Conservation (phyloP, 176 grass and related monocot species). For the Saccharum officinarum region DNA sequence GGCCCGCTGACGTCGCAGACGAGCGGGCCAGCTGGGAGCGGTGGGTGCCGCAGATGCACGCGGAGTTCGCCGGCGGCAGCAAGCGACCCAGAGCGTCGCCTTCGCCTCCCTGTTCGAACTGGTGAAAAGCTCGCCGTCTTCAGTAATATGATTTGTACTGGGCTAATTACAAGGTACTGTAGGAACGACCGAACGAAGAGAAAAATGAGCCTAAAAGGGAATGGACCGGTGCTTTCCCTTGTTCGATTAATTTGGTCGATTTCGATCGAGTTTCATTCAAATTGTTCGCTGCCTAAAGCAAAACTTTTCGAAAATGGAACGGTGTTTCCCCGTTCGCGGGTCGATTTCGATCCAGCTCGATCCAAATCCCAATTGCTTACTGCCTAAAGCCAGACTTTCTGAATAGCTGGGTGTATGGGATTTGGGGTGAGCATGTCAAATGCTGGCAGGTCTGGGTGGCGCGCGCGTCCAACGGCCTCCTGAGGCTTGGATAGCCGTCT, state of each 20-base stretch:
- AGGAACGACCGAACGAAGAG: background rate
- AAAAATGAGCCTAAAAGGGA: background rate
- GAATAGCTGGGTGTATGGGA: background rate
- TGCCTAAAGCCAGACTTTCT: background rate
- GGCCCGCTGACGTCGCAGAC: conserved; percentile 20
- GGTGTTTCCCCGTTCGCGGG: background rate
- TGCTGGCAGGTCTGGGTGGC: too few relatives aligned
- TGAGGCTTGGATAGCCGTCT: too few relatives aligned
- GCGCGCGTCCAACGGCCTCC: too few relatives aligned
- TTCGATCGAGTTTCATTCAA: background rate
- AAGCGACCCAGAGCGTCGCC: conserved; percentile 40
- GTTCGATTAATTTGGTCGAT: background rate
- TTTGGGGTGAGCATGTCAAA: too few relatives aligned
- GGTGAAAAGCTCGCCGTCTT: conserved; percentile 16
- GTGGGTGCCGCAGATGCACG: conserved; percentile 65
- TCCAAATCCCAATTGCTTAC: background rate
- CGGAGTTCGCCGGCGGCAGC: conserved; percentile 40
- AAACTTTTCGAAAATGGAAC: background rate
- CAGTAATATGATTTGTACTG: background rate
- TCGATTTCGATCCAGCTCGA: background rate
- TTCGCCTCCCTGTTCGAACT: conserved; percentile 44
- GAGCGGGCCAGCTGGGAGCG: conserved; percentile 33
- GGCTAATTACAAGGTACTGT: background rate
- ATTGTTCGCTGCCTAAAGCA: background rate
- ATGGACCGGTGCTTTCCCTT: background rate